phyloP scores from a whole-genome alignment of 768 basidiomycete genomes.

The Candolleomyces aberdarensis region DNA sequence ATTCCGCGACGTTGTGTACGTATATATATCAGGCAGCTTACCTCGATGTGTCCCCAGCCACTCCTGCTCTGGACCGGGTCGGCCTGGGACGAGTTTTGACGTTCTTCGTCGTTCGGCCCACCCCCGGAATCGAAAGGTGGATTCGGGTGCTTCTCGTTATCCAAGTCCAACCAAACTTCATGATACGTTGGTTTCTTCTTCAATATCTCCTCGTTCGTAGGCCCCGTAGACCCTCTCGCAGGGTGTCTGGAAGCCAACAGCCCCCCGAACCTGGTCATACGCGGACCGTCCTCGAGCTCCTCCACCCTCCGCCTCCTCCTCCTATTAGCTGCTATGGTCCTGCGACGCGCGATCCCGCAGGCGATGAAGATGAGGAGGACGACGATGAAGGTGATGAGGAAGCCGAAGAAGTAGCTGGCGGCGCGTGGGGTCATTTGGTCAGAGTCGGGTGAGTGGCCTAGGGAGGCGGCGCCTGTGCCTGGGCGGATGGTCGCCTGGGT shows the following conservation, averaged over 20 bases:
- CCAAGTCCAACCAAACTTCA: constrained; percentile 1
- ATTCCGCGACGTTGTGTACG: background rate
- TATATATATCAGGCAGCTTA: background rate
- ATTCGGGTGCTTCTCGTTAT: background rate
- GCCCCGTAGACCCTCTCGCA: constrained; percentile 3
- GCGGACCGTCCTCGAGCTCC: constrained; percentile 2
- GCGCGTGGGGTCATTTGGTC: constrained; percentile 22
- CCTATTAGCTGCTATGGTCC: constrained; percentile 28
- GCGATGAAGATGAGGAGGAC: constrained; percentile 49
- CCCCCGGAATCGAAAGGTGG: too few species aligned
- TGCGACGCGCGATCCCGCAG: constrained; percentile 47
- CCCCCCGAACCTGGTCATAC: constrained; percentile 3
- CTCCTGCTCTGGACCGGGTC: too few species aligned
- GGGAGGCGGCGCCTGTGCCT: background rate
- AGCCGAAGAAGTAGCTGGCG: constrained; percentile 50
- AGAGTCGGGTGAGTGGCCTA: background rate
- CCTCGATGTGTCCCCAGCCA: background rate
- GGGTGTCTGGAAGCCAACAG: background rate
- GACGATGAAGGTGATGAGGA: constrained; percentile 46
- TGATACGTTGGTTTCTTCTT: constrained; percentile 8
- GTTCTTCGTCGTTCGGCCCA: too few species aligned
- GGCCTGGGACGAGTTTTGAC: too few species aligned
- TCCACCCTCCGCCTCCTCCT: constrained; percentile 17
- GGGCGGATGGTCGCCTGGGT: background rate
- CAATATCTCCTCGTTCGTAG: background rate